Base-by-base conservation (phyloP, 768 basidiomycete genomes). In the Lyophyllum atratum region DNA sequence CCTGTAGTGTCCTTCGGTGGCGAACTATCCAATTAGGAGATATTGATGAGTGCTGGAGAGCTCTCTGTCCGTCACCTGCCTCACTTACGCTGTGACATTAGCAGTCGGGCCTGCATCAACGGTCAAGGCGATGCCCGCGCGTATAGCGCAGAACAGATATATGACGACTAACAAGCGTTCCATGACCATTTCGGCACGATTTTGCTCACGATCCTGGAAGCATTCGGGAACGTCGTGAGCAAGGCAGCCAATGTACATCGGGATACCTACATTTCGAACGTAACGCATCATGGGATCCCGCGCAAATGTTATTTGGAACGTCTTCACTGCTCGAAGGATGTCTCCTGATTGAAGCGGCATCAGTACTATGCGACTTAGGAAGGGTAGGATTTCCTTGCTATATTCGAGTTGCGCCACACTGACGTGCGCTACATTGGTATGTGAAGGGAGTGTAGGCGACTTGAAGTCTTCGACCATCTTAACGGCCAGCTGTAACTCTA, bases 121-220 rank as follows among this genome's bases (percentile, higher is more conserved):
- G 1, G 70, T 71, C 29, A 70, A 56, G 2, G 57, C 58, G n/a
- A 65, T 52, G 56, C 66, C 67, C 17, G 56, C 64, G 17, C 56
- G 63, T 21, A 62, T 66, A 58, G 64, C 69, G 17, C 56, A 28
- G 19, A 58, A 28, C 12, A 61, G 56, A 8, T 52, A 50, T 22
- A 55, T 29, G 6, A 40, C 25, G 17, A 59, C 48, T 26, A 54
- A 37, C 1, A 57, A 21, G 14, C 49, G 47, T 15, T 59, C 59
- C 15, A 54, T 17, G 14, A 46, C 40, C 2, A 55, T 43, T 28
- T 56, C 43, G 24, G 42, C 26, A 7, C 14, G 44, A 5, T 49
- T 55, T 26, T 45, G 60, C 17, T 42, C 21, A 7, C 54, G 54
- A 39, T 56, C 50, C 59, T 60, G 29, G 21, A 8, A 45, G 9